Evolutionary conservation across 2,329 filamentous ascomycete species (phyloP), one percentile per base, ranked within the genome.

Genomic region (Pyrenophora seminiperda): DNA sequence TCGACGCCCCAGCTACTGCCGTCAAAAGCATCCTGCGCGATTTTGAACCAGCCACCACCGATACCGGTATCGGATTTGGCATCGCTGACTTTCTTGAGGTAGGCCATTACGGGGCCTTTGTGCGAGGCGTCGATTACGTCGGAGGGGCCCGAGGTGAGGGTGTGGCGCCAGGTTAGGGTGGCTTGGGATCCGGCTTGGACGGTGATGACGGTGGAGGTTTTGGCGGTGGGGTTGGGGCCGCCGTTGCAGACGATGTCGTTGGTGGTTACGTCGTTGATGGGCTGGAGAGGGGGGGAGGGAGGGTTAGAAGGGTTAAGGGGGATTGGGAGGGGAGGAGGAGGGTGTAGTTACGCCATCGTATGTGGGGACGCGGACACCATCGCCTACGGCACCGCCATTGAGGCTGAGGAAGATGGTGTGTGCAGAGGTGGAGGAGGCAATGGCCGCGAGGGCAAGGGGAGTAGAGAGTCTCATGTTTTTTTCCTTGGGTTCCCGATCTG

Each of bases 161-260:
- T 84, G 71, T 85, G 81, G 52, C 83, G 75, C 83, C 83, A 85
- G 50, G 80, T 76, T 5, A 82, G 80, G 7, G 76, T 78, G 2
- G 83, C 77, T 1, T 73, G 78, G 15, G 73, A 73, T 13, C 81
- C 81, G 5, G 81, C 68, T 50, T 68, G 64, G 0, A 71, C 78
- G 4, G 67, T 71, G 49, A 75, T 71, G 47, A 73, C 62, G 20
- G 73, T 73, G 33, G 49, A 61, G 33, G 62, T 68, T 24, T 53
- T 50, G 15, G 52, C 32, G 2, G 62, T 66, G 13, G 80, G 78
- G 70, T 84, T 84, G 4, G 81, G 79, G 2, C 76, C 75, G 10
- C 82, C 81, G 62, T 85, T 85, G 75, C 82, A 85, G 27, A 78
- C 82, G 18, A 86, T 71, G 50, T 79, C 76, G 62, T 79, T 75